Evolutionary conservation across 164 flowering plant genomes (phyloP).

Genomic region (Vitis rotundifolia): DNA sequence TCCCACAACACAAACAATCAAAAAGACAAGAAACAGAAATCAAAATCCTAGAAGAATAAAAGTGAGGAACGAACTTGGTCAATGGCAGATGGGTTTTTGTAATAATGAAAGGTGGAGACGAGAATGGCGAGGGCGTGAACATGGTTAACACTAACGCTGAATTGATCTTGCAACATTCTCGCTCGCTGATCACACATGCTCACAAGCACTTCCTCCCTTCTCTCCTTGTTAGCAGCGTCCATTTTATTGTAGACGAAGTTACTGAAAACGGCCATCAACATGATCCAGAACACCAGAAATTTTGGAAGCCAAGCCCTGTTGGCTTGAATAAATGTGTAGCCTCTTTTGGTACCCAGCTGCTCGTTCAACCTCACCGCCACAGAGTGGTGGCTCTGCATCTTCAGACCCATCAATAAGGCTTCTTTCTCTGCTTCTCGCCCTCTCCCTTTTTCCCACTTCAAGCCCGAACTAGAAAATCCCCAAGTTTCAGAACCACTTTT

Average conservation of each 20-base stretch:
- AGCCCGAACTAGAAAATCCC: conserved; percentile 15
- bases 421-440: not conserved
- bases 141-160: conserved; percentile 91
- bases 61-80: conserved; percentile 61
- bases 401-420: conserved; percentile 36
- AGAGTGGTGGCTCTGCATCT: conserved; percentile 35
- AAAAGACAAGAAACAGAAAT: conserved; percentile 7
- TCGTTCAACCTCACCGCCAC: conserved; percentile 51
- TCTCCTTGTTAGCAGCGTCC: conserved; percentile 51
- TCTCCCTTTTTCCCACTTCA: conserved; percentile 23
- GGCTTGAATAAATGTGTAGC: conserved; percentile 37
- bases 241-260: conserved; percentile 32
- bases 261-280: conserved; percentile 30
- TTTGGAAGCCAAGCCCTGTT: conserved; percentile 43
- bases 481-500: conserved; percentile 19
- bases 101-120: conserved; percentile 82
- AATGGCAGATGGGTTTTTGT: conserved; percentile 80
- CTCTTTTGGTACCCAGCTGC: conserved; percentile 37
- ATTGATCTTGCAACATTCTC: conserved; percentile 92
- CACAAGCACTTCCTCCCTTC: conserved; percentile 63
- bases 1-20: conserved; percentile 1
- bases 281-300: conserved; percentile 46
- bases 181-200: conserved; percentile 92
- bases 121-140: conserved; percentile 89
- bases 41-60: not conserved